These are phyloP conservation scores for Penicillium sp. DNA, from an alignment of 2,329 filamentous ascomycete genomes.

Conservation along the genomic window DNA sequence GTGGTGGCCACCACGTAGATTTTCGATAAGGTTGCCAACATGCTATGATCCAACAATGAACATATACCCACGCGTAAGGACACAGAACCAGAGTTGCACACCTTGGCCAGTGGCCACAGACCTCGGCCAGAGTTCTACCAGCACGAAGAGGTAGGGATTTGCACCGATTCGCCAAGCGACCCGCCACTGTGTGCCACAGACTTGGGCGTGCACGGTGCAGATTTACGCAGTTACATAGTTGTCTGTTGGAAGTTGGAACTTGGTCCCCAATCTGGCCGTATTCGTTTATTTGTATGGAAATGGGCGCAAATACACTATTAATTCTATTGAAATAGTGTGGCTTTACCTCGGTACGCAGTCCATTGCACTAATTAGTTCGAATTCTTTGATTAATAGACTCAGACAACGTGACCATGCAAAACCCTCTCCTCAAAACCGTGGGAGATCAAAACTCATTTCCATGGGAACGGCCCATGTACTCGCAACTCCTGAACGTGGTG, in stretches of 20 bases:
- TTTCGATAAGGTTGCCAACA: background rate
- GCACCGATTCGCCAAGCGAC: slow-evolving; percentile 5
- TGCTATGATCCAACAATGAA: background rate
- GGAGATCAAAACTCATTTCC: background rate
- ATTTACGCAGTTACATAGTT: too few species aligned
- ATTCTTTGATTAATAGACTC: background rate
- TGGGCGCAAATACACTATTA: background rate
- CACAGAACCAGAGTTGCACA: background rate
- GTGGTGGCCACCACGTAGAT: background rate
- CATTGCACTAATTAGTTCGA: too few species aligned
- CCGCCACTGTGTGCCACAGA: background rate
- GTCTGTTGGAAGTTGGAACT: background rate
- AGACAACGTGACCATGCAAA: background rate
- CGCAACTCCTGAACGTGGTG: background rate
- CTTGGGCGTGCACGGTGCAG: background rate
- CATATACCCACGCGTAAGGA: background rate
- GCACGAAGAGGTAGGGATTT: slow-evolving; percentile 1
- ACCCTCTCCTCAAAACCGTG: too few species aligned
- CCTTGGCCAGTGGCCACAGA: background rate
- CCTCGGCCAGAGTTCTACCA: background rate
- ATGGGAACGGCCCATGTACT: slow-evolving; percentile 1
- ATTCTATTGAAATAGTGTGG: too few species aligned
- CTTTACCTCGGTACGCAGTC: too few species aligned
- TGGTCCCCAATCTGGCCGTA: background rate
- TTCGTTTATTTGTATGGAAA: background rate